Evolutionary conservation across 2,329 filamentous ascomycete genomes (phyloP), one percentile per base, ranked within the genome.

Genomic region (Madurella mycetomatis): DNA sequence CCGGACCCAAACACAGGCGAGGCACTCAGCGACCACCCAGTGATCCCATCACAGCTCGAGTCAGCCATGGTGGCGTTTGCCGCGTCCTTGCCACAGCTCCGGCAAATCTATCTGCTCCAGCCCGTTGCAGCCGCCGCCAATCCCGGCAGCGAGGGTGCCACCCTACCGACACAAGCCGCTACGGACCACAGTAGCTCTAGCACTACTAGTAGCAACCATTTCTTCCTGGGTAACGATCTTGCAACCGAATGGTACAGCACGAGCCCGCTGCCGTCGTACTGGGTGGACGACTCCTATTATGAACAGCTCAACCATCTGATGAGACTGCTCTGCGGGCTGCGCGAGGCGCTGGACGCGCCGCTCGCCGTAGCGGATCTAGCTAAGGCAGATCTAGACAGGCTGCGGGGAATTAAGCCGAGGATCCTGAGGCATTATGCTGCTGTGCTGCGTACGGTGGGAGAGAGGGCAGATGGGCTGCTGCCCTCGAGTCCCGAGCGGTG

Each of bases 401-500:
- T 54, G 45, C 18, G 16, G n/a, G 40, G 41, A 9, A 39, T 50
- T 8, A 40, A 32, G 15, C 5, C 51, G 42, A 15, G 42, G 34
- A 13, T 56, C 19, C n/a, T 56, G 45, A 16, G 49, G 13, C 54
- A 43, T 5, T 56, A 53, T 37, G 16, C 18, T 41, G 9, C 25
- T 25, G 25, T 25, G 25, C 25, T 39, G 15, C 19, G 4, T 44
- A 11, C 30, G 13, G 25, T 39, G 16, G 30, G 32, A 18, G 16
- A 15, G 15, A 5, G 18, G 12, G 32, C 31, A 34, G 12, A 16
- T 25, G 12, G n/a, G 25, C 25, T 25, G 25, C 25, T 2, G 18
- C 9, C 30, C 25, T 52, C 54, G 34, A 49, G 49, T 16, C 49
- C 54, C 4, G 41, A 52, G 39, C n/a, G n/a, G 49, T 56, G 45